A percentile compares a stretch with the other conserved stretches of the same genome.
Conservation (phyloP, 2,329 filamentous ascomycete genomes). For the Clonostachys solani region DNA sequence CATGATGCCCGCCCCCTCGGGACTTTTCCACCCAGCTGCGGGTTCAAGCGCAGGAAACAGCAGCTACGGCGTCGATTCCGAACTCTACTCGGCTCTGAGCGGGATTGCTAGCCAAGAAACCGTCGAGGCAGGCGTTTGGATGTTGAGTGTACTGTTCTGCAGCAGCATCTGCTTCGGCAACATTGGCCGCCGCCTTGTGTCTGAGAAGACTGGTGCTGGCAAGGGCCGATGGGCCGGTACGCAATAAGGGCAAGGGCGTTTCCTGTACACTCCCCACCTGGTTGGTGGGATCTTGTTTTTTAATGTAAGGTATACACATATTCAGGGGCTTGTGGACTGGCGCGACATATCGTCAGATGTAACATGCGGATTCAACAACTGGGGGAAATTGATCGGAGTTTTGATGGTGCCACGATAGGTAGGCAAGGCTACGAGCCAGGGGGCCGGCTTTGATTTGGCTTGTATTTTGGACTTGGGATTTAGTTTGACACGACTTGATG, state of each 20-base stretch:
- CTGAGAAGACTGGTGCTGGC: conserved; percentile 35
- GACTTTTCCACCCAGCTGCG: conserved; percentile 16
- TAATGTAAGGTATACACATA: too few species aligned
- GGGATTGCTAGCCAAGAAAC: conserved; percentile 54
- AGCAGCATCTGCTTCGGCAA: conserved; percentile 96
- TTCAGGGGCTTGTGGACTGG: too few species aligned
- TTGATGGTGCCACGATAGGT: too few species aligned
- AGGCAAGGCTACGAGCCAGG: too few species aligned
- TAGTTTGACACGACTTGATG: too few species aligned
- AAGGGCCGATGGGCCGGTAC: conserved; percentile 42
- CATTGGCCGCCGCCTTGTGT: conserved; percentile 77
- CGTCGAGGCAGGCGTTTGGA: conserved; percentile 77
- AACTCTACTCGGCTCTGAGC: not conserved
- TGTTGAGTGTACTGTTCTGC: conserved; percentile 90
- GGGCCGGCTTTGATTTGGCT: too few species aligned
- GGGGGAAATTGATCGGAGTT: too few species aligned
- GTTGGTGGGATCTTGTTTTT: too few species aligned
- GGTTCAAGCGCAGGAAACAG: not conserved
- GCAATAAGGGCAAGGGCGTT: conserved; percentile 13
- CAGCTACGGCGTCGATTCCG: not conserved
- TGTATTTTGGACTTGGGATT: too few species aligned
- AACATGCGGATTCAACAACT: too few species aligned
- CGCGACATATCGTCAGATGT: too few species aligned
- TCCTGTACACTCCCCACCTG: not conserved
- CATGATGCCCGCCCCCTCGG: conserved; percentile 66